Conservation (phyloP, 176 grass and related monocot species). For the Miscanthus lutarioriparius region DNA sequence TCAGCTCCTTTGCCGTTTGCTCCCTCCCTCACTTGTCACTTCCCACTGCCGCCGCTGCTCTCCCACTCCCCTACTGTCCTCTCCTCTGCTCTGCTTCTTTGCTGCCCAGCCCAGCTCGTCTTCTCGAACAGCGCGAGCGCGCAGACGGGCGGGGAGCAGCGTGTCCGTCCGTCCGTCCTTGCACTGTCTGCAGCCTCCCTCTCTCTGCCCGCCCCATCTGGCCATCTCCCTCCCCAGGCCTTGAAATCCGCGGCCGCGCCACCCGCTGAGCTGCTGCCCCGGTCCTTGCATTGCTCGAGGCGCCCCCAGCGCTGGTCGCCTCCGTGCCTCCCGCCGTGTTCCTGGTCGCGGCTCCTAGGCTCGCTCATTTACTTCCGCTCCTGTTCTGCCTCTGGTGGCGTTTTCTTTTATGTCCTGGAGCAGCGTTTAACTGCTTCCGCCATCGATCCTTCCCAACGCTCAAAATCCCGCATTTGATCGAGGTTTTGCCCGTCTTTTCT, state of each 20-base stretch:
- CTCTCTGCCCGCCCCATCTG: not conserved
- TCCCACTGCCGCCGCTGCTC: not conserved
- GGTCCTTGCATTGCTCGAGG: constrained; percentile 43
- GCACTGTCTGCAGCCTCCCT: constrained; percentile 13
- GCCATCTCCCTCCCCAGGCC: constrained; percentile 28
- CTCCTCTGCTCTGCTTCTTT: not conserved
- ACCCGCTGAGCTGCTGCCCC: not conserved
- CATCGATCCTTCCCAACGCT: constrained; percentile 33
- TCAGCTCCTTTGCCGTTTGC: not conserved
- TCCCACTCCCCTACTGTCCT: not conserved
- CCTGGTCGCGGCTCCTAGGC: not conserved
- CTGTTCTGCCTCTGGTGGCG: not conserved
- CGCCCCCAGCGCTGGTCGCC: constrained; percentile 27
- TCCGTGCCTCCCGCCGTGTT: constrained; percentile 38
- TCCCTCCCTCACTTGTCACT: not conserved
- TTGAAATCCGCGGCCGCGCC: constrained; percentile 31
- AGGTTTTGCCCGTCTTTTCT: not conserved
- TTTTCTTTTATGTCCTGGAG: constrained; percentile 27
- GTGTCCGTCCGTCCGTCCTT: constrained; percentile 10
- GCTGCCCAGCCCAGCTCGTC: constrained; percentile 16
- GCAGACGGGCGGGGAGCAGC: constrained; percentile 2
- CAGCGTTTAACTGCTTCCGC: constrained; percentile 38
- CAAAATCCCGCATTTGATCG: not conserved
- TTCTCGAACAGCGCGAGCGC: constrained; percentile 30
- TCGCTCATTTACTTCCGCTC: constrained; percentile 39